Base-by-base conservation (phyloP, 768 basidiomycete genomes). In the Crassisporium funariophilum region DNA sequence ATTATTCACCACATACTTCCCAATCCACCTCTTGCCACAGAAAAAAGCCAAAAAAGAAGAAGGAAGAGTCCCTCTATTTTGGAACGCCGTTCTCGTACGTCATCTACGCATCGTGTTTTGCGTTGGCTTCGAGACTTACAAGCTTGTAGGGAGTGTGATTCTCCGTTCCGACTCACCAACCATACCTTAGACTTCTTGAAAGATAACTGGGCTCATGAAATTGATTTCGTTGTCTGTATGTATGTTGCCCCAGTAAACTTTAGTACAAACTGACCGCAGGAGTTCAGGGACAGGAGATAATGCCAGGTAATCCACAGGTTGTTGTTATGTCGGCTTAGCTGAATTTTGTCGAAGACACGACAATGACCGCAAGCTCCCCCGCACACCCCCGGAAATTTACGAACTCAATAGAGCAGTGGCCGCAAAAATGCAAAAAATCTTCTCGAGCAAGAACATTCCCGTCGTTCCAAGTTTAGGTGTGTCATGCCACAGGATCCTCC, bases 141-240 rank as follows among this genome's bases (percentile, higher is more conserved):
- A 17, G 31, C 23, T 43, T 46, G 13, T 57, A 88, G 85, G 35
- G 81, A 84, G 15, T 93, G 93, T 57, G 93, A 97, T 65, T 79
- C 92, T 12, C 91, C 93, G 0, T 69, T 90, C 35, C 67, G 71
- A 10, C 77, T 95, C n/a, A 82, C 86, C 23, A 88, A 97, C 63
- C 75, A 79, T 29, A 92, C 92, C 8, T 76, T 97, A 41, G 85
- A 93, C 53, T 90, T 76, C 70, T 65, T 95, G 44, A 84, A 84
- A 41, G 75, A 82, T 54, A 77, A 89, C 50, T 94, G 90, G 91
- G 79, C 84, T 33, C 74, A 80, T 49, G 83, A 94, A 56, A 78
- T 97, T 29, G 93, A 97, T 61, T 97, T 95, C 62, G 91, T 97
- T 23, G 74, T 97, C 25, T 94, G 89, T 88, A 59, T 56, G 78